phyloP scores from a whole-genome alignment of 2,329 filamentous ascomycete genomes.

The Pseudogymnoascus sp. region DNA sequence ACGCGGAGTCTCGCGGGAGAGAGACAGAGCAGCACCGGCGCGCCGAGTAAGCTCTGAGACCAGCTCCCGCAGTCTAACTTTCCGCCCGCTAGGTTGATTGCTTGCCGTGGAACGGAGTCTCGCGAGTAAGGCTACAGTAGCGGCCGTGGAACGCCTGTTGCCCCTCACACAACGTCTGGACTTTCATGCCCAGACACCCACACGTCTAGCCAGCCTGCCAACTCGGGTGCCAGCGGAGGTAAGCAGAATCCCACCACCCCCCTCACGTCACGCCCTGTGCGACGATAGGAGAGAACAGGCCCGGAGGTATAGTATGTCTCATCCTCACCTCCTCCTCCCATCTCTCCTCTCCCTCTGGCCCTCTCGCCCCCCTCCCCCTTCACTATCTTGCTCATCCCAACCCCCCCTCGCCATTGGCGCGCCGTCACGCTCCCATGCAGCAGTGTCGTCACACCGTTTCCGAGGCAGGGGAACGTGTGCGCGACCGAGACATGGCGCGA shows the following conservation, averaged over 20 bases:
- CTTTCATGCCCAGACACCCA: not conserved
- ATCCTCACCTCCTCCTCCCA: not conserved
- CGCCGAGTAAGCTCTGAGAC: slow-evolving; percentile 3
- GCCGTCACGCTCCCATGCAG: not conserved
- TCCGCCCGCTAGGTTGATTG: not conserved
- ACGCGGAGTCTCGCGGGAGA: not conserved
- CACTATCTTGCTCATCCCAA: not conserved
- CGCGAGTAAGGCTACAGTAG: not conserved
- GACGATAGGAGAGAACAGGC: not conserved
- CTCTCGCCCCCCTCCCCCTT: not conserved
- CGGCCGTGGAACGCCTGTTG: not conserved
- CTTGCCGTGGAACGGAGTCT: not conserved
- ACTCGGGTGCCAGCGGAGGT: not conserved
- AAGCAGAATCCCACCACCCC: not conserved
- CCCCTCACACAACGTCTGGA: not conserved
- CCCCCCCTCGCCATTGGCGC: not conserved
- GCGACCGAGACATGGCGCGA: not conserved
- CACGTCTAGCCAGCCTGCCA: not conserved
- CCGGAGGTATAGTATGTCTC: not conserved
- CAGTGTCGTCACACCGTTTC: not conserved
- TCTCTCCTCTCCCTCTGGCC: not conserved
- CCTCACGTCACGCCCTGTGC: not conserved
- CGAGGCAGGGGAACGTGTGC: slow-evolving; percentile 2
- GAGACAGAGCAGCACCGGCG: not conserved
- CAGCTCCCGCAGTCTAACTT: not conserved